A percentile compares a stretch with the other conserved stretches of the same genome.
Conservation (phyloP, 1,139 yeast genomes). For the Meyerozyma elateridarum region DNA sequence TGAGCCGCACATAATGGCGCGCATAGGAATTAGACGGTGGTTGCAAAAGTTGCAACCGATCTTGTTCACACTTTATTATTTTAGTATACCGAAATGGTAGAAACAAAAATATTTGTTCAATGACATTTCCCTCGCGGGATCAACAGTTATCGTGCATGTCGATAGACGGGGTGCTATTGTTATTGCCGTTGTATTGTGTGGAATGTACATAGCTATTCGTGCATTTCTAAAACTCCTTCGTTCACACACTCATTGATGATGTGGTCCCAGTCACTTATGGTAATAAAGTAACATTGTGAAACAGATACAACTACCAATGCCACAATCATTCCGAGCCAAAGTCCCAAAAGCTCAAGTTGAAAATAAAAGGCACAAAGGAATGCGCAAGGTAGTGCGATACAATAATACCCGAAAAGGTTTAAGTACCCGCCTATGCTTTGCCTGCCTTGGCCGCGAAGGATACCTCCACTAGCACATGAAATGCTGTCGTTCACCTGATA, state of each 20-base stretch:
- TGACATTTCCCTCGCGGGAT: no score
- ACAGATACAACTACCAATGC: slow-evolving; percentile 47
- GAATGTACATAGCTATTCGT: no score
- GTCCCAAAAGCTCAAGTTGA: slow-evolving; percentile 43
- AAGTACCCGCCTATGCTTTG: slow-evolving; percentile 61
- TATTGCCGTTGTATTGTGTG: no score
- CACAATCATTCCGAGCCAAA: slow-evolving; percentile 60
- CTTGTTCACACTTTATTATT: no score
- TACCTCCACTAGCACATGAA: slow-evolving; percentile 53
- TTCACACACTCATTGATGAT: slow-evolving; percentile 42
- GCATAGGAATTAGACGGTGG: no score
- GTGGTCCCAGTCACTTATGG: slow-evolving; percentile 52
- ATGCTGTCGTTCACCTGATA: slow-evolving; percentile 57
- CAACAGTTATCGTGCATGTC: no score
- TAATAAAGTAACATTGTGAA: slow-evolving; percentile 42
- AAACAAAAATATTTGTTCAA: no score
- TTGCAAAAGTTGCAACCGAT: no score
- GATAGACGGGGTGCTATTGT: no score
- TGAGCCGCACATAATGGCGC: no score
- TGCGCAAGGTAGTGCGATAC: slow-evolving; percentile 57
- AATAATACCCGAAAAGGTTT: slow-evolving; percentile 53
- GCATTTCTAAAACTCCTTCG: slow-evolving; percentile 32
- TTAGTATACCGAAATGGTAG: no score
- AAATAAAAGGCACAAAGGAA: slow-evolving; percentile 47
- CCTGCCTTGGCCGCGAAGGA: slow-evolving; percentile 64